These are phyloP conservation scores for Eucalyptus dawsonii DNA, from an alignment of 345 rosid genomes.

Conservation along the genomic window DNA sequence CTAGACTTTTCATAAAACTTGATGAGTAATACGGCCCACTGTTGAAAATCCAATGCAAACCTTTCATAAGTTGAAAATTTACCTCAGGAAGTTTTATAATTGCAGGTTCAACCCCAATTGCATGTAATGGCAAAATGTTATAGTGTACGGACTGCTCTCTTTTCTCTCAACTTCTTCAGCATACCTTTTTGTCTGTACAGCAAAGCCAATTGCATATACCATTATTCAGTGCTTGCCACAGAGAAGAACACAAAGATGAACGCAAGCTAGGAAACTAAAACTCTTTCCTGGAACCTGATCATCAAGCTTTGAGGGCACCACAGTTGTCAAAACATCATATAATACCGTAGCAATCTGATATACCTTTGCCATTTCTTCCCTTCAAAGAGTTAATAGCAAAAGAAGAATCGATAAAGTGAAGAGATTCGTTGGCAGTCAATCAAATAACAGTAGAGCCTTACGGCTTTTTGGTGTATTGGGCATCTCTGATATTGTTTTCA, in stretches of 20 bases:
- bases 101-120: constrained; percentile 53
- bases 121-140: constrained; percentile 81
- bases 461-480: constrained; percentile 58
- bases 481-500: constrained; percentile 38
- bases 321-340: constrained; percentile 64
- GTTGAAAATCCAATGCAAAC: background rate
- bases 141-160: constrained; percentile 51
- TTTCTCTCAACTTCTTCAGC: constrained; percentile 65
- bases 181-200: constrained; percentile 36
- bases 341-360: constrained; percentile 77
- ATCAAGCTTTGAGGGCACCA: constrained; percentile 45
- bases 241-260: background rate
- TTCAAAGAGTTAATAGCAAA: constrained; percentile 21
- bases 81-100: constrained; percentile 91
- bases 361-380: constrained; percentile 91
- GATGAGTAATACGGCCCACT: background rate
- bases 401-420: background rate
- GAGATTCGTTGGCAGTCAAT: background rate
- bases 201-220: background rate
- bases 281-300: constrained; percentile 32
- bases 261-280: background rate
- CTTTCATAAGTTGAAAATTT: background rate
- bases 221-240: background rate
- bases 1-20: constrained; percentile 18
- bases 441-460: constrained; percentile 20